Base-by-base conservation (phyloP, 805 yeast genomes). In the Hermanozyma aechmeae region DNA sequence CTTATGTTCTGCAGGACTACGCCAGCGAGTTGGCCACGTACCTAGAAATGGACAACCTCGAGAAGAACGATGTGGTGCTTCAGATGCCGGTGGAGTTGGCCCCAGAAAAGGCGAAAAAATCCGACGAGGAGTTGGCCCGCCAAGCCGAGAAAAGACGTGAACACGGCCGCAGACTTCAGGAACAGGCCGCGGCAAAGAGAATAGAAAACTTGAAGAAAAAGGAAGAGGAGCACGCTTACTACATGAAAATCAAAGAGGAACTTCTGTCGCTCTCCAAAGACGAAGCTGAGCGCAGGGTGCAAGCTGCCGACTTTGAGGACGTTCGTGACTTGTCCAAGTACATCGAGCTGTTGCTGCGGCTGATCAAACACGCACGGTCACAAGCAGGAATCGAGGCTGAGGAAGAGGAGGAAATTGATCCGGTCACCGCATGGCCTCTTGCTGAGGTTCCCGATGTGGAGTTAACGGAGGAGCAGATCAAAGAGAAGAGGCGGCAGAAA, bases 111-210 rank as follows among this genome's bases (percentile, higher is more conserved):
- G 34, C 39, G 6, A 83, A 79, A 48, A 87, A 87, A 48, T 60
- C 85, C 0, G 92, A 79, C 35, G 95, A 84, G 51, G 96, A 89
- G 49, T 53, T 87, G 15, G 75, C 72, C 13, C 52, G 69, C 15
- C 86, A 82, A 38, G 79, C 87, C 1, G 89, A 80, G 40, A 77
- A 79, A 48, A 69, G 95, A 35, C 70, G 72, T 43, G 96, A 86
- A 48, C 81, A 80, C 38, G 96, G 96, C 6, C 72, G 79, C 38
- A 67, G 94, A 39, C 64, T 93, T 37, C 97, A 92, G 56, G 94
- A 84, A 45, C 96, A 86, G 53, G 96, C 96, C 0, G 86, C 79
- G 43, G 79, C 77, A 45, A 79, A 77, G 40, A 63, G 98, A 32
- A 52, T 76, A 7, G 96, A 89, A 48, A 86, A 83, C 45, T 56